A percentile compares a stretch with the other conserved stretches of the same genome.
Conservation (phyloP, 2,329 filamentous ascomycete species). For the Aureobasidium sp. region DNA sequence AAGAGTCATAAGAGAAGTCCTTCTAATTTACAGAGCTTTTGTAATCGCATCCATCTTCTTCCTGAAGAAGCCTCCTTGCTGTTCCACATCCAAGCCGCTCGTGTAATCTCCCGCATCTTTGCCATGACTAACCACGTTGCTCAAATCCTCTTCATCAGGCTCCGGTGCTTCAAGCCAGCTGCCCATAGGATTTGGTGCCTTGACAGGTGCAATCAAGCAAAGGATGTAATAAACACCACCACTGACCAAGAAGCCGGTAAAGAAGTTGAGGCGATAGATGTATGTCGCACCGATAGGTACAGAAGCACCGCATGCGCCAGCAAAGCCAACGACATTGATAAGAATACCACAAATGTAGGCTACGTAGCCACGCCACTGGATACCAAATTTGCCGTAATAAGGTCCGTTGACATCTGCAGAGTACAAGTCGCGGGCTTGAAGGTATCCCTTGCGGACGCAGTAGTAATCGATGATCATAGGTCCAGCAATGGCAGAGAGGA, state of each 20-base stretch:
- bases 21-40: neutral
- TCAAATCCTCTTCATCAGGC: constrained; percentile 31
- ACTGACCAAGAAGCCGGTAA: constrained; percentile 71
- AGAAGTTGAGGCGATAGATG: constrained; percentile 88
- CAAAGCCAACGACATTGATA: constrained; percentile 89
- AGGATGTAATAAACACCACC: constrained; percentile 60
- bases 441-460: constrained; percentile 71
- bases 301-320: constrained; percentile 62
- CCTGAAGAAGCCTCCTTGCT: constrained; percentile 9
- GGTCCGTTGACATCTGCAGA: constrained; percentile 57
- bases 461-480: constrained; percentile 89
- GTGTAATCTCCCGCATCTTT: neutral
- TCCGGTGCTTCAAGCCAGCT: constrained; percentile 70
- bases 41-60: constrained; percentile 13
- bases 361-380: constrained; percentile 77
- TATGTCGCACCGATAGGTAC: constrained; percentile 77
- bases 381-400: constrained; percentile 67
- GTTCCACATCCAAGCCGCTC: constrained; percentile 18
- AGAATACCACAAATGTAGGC: constrained; percentile 79
- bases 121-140: constrained; percentile 7
- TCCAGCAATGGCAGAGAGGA: constrained; percentile 89
- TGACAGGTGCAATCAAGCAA: constrained; percentile 63
- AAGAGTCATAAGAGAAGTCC: neutral
- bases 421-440: constrained; percentile 74
- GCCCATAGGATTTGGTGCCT: constrained; percentile 58